Percentiles rank a stretch among this genome's conserved stretches.
phyloP scores from a whole-genome alignment of 495 filamentous ascomycete genomes.

The Hyphodiscus hymeniophilus region DNA sequence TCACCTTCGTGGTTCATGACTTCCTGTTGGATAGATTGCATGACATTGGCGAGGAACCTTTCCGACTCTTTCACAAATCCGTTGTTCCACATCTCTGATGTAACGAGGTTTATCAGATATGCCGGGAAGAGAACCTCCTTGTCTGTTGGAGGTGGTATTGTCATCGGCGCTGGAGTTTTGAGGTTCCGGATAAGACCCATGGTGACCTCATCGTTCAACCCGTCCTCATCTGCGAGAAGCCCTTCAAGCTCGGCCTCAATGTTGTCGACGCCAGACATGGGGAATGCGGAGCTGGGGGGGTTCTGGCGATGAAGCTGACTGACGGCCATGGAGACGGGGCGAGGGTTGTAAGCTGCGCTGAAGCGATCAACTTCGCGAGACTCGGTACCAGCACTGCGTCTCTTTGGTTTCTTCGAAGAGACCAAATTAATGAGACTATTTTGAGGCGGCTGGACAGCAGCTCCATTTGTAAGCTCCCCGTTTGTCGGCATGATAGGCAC shows the following conservation, averaged over 20 bases:
- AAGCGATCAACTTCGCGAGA: constrained; percentile 74
- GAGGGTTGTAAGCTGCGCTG: constrained; percentile 85
- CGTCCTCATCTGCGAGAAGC: constrained; percentile 89
- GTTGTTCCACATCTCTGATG: constrained; percentile 99
- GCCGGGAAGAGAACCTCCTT: constrained; percentile 99
- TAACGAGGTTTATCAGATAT: constrained; percentile 98
- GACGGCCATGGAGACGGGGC: constrained; percentile 90
- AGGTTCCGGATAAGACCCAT: constrained; percentile 93
- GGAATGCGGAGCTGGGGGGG: constrained; percentile 59
- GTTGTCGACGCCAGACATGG: constrained; percentile 70
- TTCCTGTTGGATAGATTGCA: constrained; percentile 98
- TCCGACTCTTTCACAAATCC: constrained; percentile 99
- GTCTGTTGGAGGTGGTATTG: constrained; percentile 80
- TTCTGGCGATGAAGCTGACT: constrained; percentile 53
- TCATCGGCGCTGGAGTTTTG: constrained; percentile 82
- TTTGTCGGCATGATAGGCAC: constrained; percentile 48
- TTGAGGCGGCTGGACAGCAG: constrained; percentile 41
- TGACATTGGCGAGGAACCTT: constrained; percentile 96
- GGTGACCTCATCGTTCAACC: constrained; percentile 90
- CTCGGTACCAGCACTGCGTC: constrained; percentile 89
- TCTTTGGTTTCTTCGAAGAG: constrained; percentile 92
- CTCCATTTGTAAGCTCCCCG: constrained; percentile 68
- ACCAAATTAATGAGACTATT: constrained; percentile 92
- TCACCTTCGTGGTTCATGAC: constrained; percentile 98
- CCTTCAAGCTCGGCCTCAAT: constrained; percentile 90